Conservation (phyloP, 345 rosid genomes). For the Physaria fendleri region DNA sequence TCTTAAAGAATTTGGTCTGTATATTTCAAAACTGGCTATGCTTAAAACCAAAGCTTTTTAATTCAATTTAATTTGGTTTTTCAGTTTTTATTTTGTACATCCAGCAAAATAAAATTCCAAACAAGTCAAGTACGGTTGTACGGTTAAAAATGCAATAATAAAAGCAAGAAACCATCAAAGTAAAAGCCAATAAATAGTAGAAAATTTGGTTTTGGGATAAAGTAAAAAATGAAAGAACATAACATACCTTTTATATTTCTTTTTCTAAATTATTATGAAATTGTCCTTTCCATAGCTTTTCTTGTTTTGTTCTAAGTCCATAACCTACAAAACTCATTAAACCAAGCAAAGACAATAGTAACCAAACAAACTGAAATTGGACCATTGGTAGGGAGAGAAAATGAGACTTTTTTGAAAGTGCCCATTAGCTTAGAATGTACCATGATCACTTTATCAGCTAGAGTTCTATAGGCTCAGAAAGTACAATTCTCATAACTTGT, state of each 20-base stretch:
- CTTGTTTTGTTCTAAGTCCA: slow-evolving; percentile 32
- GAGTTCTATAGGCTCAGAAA: slow-evolving; percentile 25
- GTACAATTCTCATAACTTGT: slow-evolving; percentile 12
- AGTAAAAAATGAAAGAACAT: slow-evolving; percentile 35
- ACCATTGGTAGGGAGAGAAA: slow-evolving; percentile 28
- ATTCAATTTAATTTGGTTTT: too few relatives aligned
- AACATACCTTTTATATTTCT: slow-evolving; percentile 43
- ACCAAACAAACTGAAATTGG: slow-evolving; percentile 38
- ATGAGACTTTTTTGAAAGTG: slow-evolving; percentile 24
- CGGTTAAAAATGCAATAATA: slow-evolving; percentile 14
- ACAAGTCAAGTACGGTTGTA: slow-evolving; percentile 20
- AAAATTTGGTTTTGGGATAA: background rate
- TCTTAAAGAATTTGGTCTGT: too few relatives aligned
- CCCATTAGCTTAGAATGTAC: slow-evolving; percentile 32
- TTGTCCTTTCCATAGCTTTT: slow-evolving; percentile 10
- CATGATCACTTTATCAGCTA: slow-evolving; percentile 30
- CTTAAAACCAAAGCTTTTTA: too few relatives aligned
- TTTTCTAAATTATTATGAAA: slow-evolving; percentile 25
- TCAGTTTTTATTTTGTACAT: background rate
- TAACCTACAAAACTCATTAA: slow-evolving; percentile 38
- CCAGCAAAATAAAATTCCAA: background rate
- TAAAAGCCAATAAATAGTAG: background rate
- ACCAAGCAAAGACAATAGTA: slow-evolving; percentile 39
- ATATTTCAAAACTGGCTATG: too few relatives aligned
- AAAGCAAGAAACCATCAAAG: slow-evolving; percentile 15